Conservation (phyloP, 2,329 filamentous ascomycete species). For the Ophiostoma perfectum region DNA sequence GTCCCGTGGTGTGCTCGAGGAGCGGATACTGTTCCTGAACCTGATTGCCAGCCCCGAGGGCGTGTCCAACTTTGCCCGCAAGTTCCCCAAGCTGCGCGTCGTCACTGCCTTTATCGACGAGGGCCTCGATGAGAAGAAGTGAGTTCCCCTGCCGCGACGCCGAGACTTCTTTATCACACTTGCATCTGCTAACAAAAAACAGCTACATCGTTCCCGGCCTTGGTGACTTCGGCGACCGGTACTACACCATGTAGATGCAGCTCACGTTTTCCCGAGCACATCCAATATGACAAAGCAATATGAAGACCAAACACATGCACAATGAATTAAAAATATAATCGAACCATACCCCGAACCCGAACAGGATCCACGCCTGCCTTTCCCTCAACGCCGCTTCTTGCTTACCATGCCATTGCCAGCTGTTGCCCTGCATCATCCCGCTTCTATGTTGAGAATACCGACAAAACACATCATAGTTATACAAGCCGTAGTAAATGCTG, state of each 20-base stretch:
- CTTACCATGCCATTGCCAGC: not conserved
- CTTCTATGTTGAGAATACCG: not conserved
- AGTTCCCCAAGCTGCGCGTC: slow-evolving; percentile 82
- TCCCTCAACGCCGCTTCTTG: not conserved
- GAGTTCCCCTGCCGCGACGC: slow-evolving; percentile 1
- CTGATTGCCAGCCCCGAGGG: slow-evolving; percentile 96
- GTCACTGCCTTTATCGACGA: slow-evolving; percentile 92
- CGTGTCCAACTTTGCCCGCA: slow-evolving; percentile 78
- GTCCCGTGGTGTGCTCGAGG: slow-evolving; percentile 84
- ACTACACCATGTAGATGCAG: slow-evolving; percentile 71
- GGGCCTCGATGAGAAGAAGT: slow-evolving; percentile 98
- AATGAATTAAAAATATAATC: not conserved
- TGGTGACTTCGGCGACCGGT: slow-evolving; percentile 92
- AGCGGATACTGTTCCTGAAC: slow-evolving; percentile 93
- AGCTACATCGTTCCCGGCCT: slow-evolving; percentile 94
- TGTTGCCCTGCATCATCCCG: not conserved
- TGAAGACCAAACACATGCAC: slow-evolving; percentile 1
- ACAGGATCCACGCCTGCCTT: slow-evolving; percentile 1
- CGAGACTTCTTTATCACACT: slow-evolving; percentile 1
- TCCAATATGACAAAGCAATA: slow-evolving; percentile 5
- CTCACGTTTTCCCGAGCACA: not conserved
- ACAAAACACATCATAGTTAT: too few relatives aligned
- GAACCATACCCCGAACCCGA: not conserved
- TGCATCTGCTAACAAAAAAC: slow-evolving; percentile 27
- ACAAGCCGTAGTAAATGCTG: too few relatives aligned